phyloP scores from a whole-genome alignment of 1,284 basidiomycete species.

The Ganoderma leucocontextum region DNA sequence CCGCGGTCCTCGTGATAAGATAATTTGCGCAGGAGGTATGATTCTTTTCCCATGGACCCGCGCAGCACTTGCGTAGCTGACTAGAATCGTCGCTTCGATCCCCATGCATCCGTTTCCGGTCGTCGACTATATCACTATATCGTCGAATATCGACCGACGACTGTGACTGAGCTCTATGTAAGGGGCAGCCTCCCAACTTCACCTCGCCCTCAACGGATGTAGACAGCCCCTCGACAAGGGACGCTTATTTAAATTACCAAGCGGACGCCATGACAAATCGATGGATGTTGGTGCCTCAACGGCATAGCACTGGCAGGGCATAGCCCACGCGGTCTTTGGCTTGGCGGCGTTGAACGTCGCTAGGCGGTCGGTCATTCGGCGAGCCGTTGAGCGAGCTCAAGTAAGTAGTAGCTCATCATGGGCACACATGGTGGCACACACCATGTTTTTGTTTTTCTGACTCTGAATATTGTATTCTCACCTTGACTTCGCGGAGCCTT shows the following conservation, averaged over 20 bases:
- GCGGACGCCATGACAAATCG: not conserved
- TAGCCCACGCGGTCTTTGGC: constrained; percentile 1
- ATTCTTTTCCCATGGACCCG: too few species aligned
- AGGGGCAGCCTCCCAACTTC: not conserved
- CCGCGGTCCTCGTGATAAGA: not conserved
- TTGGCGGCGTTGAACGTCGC: not conserved
- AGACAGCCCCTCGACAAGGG: not conserved
- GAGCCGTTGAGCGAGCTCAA: not conserved
- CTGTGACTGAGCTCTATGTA: too few species aligned
- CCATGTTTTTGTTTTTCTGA: not conserved
- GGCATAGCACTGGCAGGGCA: not conserved
- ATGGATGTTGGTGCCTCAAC: not conserved
- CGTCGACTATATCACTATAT: not conserved
- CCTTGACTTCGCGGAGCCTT: not conserved
- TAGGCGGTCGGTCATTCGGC: not conserved
- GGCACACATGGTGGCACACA: not conserved
- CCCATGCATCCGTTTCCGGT: not conserved
- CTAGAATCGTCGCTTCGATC: not conserved
- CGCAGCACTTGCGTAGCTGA: too few species aligned
- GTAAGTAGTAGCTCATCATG: not conserved
- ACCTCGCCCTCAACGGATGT: not conserved
- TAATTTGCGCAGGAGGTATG: too few species aligned
- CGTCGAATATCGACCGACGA: too few species aligned
- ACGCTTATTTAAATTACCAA: not conserved
- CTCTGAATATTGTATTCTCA: not conserved